A percentile compares a stretch with the other conserved stretches of the same genome.
Conservation (phyloP, 257 asterid genomes). For the Rauvolfia tetraphylla region DNA sequence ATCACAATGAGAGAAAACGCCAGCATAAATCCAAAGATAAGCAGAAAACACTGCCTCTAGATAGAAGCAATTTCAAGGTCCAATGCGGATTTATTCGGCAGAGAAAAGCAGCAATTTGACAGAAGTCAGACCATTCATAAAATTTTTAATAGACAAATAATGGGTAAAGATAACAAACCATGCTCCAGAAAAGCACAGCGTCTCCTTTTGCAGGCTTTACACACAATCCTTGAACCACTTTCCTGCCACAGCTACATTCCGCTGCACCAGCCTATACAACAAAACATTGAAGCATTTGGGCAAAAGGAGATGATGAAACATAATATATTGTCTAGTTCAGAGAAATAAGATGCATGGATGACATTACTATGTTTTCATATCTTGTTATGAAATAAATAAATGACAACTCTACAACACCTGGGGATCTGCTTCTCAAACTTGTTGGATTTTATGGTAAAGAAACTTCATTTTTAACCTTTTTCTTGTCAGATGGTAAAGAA, state of each 20-base stretch:
- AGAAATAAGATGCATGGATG: not conserved
- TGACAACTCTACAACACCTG: not conserved
- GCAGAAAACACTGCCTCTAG: not conserved
- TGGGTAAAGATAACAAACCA: slow-evolving; percentile 26
- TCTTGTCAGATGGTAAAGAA: not conserved
- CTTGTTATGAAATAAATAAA: not conserved
- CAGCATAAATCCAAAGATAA: not conserved
- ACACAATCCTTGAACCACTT: slow-evolving; percentile 54
- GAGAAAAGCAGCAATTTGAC: not conserved
- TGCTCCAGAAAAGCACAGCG: slow-evolving; percentile 90
- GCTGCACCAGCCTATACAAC: slow-evolving; percentile 57
- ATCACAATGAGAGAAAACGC: not conserved
- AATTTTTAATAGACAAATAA: not conserved
- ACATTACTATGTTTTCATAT: not conserved
- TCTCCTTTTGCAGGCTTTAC: slow-evolving; percentile 75
- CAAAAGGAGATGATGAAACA: not conserved
- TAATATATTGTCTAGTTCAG: not conserved
- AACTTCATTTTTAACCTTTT: no score
- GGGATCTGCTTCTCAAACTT: not conserved
- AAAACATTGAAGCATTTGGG: not conserved
- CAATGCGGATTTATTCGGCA: not conserved
- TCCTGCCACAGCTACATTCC: slow-evolving; percentile 76
- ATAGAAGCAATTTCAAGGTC: not conserved
- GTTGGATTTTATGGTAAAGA: not conserved
- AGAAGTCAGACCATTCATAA: slow-evolving; percentile 2